Evolutionary conservation across 2,329 filamentous ascomycete genomes (phyloP), one percentile per base, ranked within the genome.

Genomic region (Aspergillus amoenus): DNA sequence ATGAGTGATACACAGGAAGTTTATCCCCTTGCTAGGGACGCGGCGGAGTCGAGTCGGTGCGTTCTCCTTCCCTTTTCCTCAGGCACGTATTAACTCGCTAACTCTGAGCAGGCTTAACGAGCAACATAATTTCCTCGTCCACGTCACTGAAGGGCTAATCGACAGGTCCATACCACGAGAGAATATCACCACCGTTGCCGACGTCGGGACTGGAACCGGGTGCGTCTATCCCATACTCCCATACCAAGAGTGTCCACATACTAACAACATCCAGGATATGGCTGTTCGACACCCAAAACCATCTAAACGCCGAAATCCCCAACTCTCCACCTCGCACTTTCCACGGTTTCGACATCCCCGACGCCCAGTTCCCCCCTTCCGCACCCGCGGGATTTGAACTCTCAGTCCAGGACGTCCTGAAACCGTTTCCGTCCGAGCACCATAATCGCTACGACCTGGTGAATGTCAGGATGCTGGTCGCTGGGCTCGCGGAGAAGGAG

Each of bases 191-290:
- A 15, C 30, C 3, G 42, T 56, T 4, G 54, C 48, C 3, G 54
- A 56, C 11, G 48, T 56, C 7, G 54, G 24, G 2, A 56, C 54
- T 17, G 54, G 54, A 30, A 56, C 42, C 7, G 53, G 39, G 53
- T 55, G 8, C 21, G 32, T 30, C 21, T 3, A 30, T 21, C 21
- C 21, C 3, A 21, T 21, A 21, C 18, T 17, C 21, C 18, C 2
- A 2, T 27, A 32, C 27, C 41, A 11, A n/a, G 30, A 37, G 27
- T 27, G 8, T 21, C 17, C 27, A 47, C 1, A 30, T 27, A 1
- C 27, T 45, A 27, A 39, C 21, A n/a, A 4, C 7, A 15, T 18
- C 2, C 6, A 56, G 54, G 18, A 47, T 52, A 13, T 56, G 54
- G 54, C 54, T 52, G 8, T 17, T 24, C 9, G 47, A 56, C 12